Base-by-base conservation (phyloP, 345 rosid species). In the rapeseed (Brassica napus) region DNA sequence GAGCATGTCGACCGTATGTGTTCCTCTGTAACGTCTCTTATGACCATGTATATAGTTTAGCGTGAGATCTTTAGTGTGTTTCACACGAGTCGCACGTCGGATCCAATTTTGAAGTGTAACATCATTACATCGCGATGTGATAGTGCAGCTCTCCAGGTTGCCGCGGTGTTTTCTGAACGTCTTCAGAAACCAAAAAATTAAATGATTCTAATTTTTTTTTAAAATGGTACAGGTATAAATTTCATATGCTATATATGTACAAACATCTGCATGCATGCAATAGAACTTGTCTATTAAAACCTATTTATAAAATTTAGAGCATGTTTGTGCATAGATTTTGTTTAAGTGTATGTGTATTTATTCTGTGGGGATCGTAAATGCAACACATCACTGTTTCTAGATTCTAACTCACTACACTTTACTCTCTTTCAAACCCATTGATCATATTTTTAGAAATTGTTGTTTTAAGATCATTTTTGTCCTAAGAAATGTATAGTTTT, bases 331-430 rank as follows among this genome's bases (percentile, higher is more conserved):
- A 49, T 49, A 47, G 57, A 49, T 49, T 49, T 49, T 49, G 57
- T 1, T 4, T 49, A 49, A 47, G n/a, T 49, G 18, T 49, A 49
- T 49, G 57, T 49, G 57, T 14, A 30, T 74, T 2, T 54, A 30
- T 30, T 47, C 8, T 61, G 18, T 42, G 76, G 1, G 9, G 30
- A 42, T 26, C 2, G 57, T 49, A 23, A 37, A 61, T 37, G 5
- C 63, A 74, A 65, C 55, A 65, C 54, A 39, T 74, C 8, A 65
- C 14, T 8, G 6, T 74, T 34, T 54, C 31, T 74, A 74, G 42
- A 58, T 57, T 60, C 9, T 44, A 21, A 73, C 4, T 59, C 55
- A 14, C 12, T 35, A 57, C 26, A 16, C 10, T 55, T 54, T 55
- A 57, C 11, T 18, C 26, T 18, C 10, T 57, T 72, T 59, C n/a